Percentiles rank a stretch among this genome's conserved stretches.
Conservation (phyloP, 2,329 filamentous ascomycete species). For the Fusarium sp. region DNA sequence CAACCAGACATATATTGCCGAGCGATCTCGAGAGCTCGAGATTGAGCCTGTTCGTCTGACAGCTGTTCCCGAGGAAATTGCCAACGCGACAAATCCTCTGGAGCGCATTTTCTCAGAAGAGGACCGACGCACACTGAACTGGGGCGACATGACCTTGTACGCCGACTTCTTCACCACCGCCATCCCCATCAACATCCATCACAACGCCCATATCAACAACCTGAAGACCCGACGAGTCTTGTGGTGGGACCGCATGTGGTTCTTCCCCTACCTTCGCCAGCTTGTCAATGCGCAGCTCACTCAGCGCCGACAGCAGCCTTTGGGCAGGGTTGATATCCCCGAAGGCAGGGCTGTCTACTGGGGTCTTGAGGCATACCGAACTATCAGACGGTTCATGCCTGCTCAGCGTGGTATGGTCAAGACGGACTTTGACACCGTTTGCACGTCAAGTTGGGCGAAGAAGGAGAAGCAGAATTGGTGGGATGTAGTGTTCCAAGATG, state of each 20-base stretch:
- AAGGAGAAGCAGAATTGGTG: conserved; percentile 29
- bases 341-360: conserved; percentile 28
- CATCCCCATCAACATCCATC: conserved; percentile 38
- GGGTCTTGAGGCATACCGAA: conserved; percentile 24
- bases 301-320: conserved; percentile 11
- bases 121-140: conserved; percentile 1
- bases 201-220: conserved; percentile 39
- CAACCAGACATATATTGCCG: conserved; percentile 22
- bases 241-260: conserved; percentile 43
- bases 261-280: conserved; percentile 34
- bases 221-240: conserved; percentile 24
- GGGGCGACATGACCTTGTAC: conserved; percentile 41
- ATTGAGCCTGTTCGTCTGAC: conserved; percentile 34
- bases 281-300: conserved; percentile 25
- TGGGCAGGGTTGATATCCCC: conserved; percentile 1
- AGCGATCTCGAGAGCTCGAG: conserved; percentile 24
- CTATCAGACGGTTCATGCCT: conserved; percentile 25
- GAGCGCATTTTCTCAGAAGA: neutral
- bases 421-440: conserved; percentile 8
- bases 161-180: conserved; percentile 40
- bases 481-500: conserved; percentile 22
- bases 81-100: conserved; percentile 18
- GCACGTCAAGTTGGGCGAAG: conserved; percentile 20
- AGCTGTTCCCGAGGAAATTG: conserved; percentile 31
- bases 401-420: neutral